Base-by-base conservation (phyloP, 441 rosid genomes). In the Arabidopsis hybrid region DNA sequence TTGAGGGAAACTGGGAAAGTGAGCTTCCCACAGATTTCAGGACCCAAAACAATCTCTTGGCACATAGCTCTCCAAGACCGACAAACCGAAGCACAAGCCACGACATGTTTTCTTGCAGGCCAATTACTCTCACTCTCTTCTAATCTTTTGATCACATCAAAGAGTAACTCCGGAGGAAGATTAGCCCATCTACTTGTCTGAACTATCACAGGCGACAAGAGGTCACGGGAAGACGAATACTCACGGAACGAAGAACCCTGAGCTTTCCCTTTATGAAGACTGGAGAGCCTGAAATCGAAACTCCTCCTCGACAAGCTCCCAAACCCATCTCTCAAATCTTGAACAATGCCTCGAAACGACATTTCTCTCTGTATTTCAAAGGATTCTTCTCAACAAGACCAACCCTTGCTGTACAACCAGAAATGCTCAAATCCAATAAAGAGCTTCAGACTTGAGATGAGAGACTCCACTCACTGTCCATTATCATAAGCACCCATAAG, bases 301-400 rank as follows among this genome's bases (percentile, higher is more conserved):
- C 85, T 76, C 65, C 87, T 75, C 59, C 86, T 83, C 0, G 89
- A 85, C 53, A 85, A 80, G 75, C 89, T 85, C 71, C 89, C 89
- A 49, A 85, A 17, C 73, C 89, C 83, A 76, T 83, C 85, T 65
- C 84, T 82, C 74, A 85, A 74, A 69, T 85, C 86, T 64, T 81
- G 86, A 75, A 81, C 79, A 70, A 85, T 85, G 79, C 84, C 82
- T 29, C 86, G 73, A 64, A 85, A 83, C 5, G 87, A 83, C 89
- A 85, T 85, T 35, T 78, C 74, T 56, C 67, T 77, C 29, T 46
- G 13, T 52, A 42, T 50, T 12, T 1, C 3, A 55, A 35, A 36
- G 18, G 51, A 39, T 50, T 47, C 9, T 45, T 8, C 8, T 45
- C 7, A 65, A 56, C n/a, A 64, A 64, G 50, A 73, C 1, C 40